A percentile compares a stretch with the other conserved stretches of the same genome.
Evolutionary conservation across 352 stramenopile species (phyloP).

Genomic region (Phytophthora tentaculata): DNA sequence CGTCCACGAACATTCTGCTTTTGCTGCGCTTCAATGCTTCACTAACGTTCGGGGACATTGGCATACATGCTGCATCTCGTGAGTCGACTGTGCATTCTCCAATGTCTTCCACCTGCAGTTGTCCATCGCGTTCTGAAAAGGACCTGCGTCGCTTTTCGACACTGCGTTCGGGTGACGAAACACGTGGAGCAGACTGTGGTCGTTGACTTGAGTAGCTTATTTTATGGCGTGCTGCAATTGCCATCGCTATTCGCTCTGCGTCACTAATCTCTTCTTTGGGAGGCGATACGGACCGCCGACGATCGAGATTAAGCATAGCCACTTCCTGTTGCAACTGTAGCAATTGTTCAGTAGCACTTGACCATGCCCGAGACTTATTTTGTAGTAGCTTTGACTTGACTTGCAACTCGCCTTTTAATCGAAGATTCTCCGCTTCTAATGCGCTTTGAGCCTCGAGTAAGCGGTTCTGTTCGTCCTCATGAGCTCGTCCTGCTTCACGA

Average conservation of each 20-base stretch:
- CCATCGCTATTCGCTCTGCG: constrained; percentile 31
- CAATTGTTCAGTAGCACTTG: constrained; percentile 75
- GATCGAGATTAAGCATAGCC: constrained; percentile 80
- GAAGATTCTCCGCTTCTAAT: constrained; percentile 76
- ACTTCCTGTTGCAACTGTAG: constrained; percentile 83
- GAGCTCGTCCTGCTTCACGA: constrained; percentile 45
- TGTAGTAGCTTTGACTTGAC: constrained; percentile 84
- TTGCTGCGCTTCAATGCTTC: constrained; percentile 21
- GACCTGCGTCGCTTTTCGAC: constrained; percentile 33
- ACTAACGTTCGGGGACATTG: constrained; percentile 16
- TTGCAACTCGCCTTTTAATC: constrained; percentile 76
- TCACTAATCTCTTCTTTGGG: constrained; percentile 14
- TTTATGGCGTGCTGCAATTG: constrained; percentile 29
- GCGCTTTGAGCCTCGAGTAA: constrained; percentile 59
- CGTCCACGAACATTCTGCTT: constrained; percentile 32
- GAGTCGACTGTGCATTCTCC: constrained; percentile 6
- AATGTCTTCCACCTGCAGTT: constrained; percentile 11
- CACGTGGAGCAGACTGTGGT: constrained; percentile 32
- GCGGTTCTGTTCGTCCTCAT: constrained; percentile 64
- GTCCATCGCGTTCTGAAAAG: constrained; percentile 18
- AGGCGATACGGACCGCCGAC: constrained; percentile 24
- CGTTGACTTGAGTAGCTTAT: constrained; percentile 12
- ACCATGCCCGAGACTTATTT: constrained; percentile 88
- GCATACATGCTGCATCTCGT: constrained; percentile 21
- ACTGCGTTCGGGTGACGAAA: constrained; percentile 32